Evolutionary conservation across 441 rosid genomes (phyloP), one percentile per base, ranked within the genome.

Genomic region (Biscutella laevigata): DNA sequence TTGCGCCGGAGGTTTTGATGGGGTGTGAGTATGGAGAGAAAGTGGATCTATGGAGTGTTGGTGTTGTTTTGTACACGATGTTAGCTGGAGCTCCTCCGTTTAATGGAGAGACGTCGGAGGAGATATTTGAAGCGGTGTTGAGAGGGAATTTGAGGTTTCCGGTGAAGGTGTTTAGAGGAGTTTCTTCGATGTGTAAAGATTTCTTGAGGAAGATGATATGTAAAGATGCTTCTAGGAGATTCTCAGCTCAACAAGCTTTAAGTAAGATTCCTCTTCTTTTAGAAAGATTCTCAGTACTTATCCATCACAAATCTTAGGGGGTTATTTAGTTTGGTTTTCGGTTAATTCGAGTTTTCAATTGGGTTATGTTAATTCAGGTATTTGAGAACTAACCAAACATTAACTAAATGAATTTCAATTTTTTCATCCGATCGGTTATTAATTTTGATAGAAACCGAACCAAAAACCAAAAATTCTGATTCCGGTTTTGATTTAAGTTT

Each of bases 41-140:
- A 49, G 86, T 85, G 6, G 98, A 91, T 38, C 52, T 85, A 1
- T 91, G 96, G 98, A 87, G 98, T n/a, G 81, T 70, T 0, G 96
- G 98, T 0, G 95, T 85, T 1, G 78, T 88, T 7, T 9, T 85
- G 56, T 91, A 91, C 64, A 57, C 82, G 15, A 81, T 91, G 98
- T 57, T 91, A 34, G 86, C 91, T 0, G 95, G 95, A 11, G 43
- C 78, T 28, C 86, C 90, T 1, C 98, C 96, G 69, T 91, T 91
- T 51, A 33, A 69, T 25, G 95, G 96, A 0, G 95, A 87, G 6
- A 69, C 84, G 0, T 78, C 77, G 5, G 75, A 57, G 25, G 94
- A 88, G 71, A 83, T 85, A 0, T 91, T 88, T 49, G 84, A 80
- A 28, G 81, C 94, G 0, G 94, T 91, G 7, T 8, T 77, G 6